Percentiles rank a stretch among this genome's conserved stretches.
These are phyloP conservation scores for Suhomyces prunicola DNA, from an alignment of 805 yeast species.

Conservation along the genomic window DNA sequence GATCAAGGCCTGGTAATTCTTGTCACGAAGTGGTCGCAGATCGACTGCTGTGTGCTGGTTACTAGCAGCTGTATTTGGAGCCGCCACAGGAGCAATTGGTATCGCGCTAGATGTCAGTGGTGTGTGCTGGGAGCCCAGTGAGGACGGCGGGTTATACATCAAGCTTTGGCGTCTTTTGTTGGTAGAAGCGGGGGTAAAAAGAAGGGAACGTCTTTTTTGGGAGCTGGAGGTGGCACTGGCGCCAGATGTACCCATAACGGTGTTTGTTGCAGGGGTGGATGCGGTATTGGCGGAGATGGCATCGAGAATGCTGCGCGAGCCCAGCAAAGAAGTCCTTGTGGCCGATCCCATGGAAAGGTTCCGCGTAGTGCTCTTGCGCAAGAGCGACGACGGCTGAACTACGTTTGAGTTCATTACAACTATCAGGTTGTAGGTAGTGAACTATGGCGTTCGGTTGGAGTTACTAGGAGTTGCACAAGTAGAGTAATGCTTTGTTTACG, in stretches of 20 bases:
- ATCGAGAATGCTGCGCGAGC: conserved; percentile 16
- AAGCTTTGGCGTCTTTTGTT: neutral
- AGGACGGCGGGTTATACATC: neutral
- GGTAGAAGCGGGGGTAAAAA: conserved; percentile 6
- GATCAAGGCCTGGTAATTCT: conserved; percentile 58
- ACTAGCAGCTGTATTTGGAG: conserved; percentile 10
- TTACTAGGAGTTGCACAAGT: neutral
- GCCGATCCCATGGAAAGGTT: conserved; percentile 21
- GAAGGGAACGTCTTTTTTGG: neutral
- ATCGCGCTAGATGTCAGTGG: neutral
- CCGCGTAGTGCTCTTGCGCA: conserved; percentile 15
- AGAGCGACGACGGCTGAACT: conserved; percentile 7
- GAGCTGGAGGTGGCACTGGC: conserved; percentile 4
- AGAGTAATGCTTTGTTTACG: neutral
- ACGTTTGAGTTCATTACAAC: conserved; percentile 4
- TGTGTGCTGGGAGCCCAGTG: neutral
- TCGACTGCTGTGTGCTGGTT: conserved; percentile 34
- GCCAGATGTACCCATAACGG: conserved; percentile 14
- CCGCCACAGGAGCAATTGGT: neutral
- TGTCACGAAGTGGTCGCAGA: conserved; percentile 77
- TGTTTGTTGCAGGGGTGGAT: conserved; percentile 20
- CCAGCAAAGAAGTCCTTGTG: conserved; percentile 17
- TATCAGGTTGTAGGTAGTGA: neutral
- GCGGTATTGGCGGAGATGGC: conserved; percentile 15
- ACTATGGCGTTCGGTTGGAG: neutral